Evolutionary conservation across 768 basidiomycete species (phyloP).

Genomic region (Boletellus ananiceps): DNA sequence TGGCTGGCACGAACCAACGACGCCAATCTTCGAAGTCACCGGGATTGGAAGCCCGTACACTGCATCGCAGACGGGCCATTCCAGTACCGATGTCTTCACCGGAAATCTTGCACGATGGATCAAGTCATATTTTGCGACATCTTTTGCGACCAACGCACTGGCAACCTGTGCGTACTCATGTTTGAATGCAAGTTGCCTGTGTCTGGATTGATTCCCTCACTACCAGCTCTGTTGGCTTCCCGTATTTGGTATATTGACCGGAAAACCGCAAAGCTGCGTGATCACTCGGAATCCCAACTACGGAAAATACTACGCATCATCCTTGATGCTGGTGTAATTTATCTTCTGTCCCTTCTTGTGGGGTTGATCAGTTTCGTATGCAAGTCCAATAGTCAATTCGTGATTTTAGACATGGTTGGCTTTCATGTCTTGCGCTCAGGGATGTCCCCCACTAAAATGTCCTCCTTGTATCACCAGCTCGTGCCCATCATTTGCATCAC

Average conservation of each 20-base stretch:
- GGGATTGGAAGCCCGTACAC: not conserved
- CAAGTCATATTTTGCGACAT: slow-evolving; percentile 1
- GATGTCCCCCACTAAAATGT: not conserved
- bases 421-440: not conserved
- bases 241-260: slow-evolving; percentile 27
- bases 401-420: slow-evolving; percentile 11
- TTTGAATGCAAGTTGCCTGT: not conserved
- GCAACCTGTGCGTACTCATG: slow-evolving; percentile 5
- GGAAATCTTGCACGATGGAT: slow-evolving; percentile 4
- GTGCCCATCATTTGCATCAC: not conserved
- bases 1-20: not conserved
- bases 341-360: slow-evolving; percentile 30
- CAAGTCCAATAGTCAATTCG: slow-evolving; percentile 27
- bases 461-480: not conserved
- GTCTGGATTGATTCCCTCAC: too few relatives aligned
- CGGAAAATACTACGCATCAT: slow-evolving; percentile 21
- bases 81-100: not conserved
- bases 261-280: slow-evolving; percentile 14
- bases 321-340: slow-evolving; percentile 33
- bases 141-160: slow-evolving; percentile 6
- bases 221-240: slow-evolving; percentile 20
- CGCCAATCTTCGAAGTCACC: slow-evolving; percentile 2
- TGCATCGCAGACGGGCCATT: not conserved
- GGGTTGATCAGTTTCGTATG: slow-evolving; percentile 27
- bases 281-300: not conserved